These are phyloP conservation scores for Erodium texanum DNA, from an alignment of 441 rosid genomes.

Conservation along the genomic window DNA sequence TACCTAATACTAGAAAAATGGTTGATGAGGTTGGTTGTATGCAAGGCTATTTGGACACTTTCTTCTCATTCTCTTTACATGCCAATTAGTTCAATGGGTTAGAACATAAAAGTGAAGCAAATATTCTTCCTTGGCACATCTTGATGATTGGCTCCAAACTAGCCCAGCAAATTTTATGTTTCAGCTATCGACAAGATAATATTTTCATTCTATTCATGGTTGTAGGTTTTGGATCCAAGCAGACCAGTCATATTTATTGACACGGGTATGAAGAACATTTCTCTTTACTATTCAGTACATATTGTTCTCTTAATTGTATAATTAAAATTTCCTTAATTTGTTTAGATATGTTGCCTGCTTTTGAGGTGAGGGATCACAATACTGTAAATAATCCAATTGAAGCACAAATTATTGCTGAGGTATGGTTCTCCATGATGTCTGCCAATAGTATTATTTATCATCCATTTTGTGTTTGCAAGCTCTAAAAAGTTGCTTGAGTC, in stretches of 20 bases:
- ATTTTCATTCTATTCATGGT: slow-evolving; percentile 18
- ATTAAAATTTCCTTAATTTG: slow-evolving; percentile 14
- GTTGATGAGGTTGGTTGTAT: not conserved
- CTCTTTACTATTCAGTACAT: not conserved
- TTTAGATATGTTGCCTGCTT: slow-evolving; percentile 76
- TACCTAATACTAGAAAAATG: not conserved
- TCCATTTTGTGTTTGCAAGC: slow-evolving; percentile 1
- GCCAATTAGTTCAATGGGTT: not conserved
- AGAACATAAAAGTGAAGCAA: too few relatives aligned
- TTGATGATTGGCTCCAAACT: not conserved
- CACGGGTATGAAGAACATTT: slow-evolving; percentile 47
- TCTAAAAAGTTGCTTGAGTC: not conserved
- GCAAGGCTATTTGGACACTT: not conserved
- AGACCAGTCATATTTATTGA: slow-evolving; percentile 59
- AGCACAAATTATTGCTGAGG: slow-evolving; percentile 77
- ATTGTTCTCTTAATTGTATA: slow-evolving; percentile 14
- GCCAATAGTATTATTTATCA: slow-evolving; percentile 4
- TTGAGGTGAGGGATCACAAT: slow-evolving; percentile 63
- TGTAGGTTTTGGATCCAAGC: slow-evolving; percentile 71
- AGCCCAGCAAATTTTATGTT: not conserved
- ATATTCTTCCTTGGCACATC: too few relatives aligned
- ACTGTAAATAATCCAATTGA: slow-evolving; percentile 73
- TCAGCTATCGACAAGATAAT: slow-evolving; percentile 4
- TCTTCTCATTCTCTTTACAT: not conserved
- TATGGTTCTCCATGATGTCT: slow-evolving; percentile 16